A percentile compares a stretch with the other conserved stretches of the same genome.
Evolutionary conservation across 2,329 filamentous ascomycete genomes (phyloP).

Genomic region (Teratosphaeria pseudoeucalypti): DNA sequence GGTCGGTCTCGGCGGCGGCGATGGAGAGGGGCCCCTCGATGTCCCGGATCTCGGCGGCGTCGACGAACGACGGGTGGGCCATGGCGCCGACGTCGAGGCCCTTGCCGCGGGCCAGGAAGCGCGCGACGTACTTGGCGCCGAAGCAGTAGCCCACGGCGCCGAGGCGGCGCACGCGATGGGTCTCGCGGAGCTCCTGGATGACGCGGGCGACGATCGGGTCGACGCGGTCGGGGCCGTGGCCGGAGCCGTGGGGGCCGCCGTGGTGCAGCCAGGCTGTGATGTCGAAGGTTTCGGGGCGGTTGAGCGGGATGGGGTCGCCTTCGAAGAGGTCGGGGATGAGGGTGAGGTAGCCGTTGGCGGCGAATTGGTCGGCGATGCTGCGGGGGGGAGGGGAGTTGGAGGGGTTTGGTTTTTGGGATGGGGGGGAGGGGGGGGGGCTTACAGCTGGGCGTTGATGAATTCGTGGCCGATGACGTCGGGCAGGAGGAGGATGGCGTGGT

Average conservation of each 20-base stretch:
- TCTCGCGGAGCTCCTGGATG: slow-evolving; percentile 37
- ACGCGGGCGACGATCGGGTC: slow-evolving; percentile 44
- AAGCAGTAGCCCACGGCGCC: slow-evolving; percentile 39
- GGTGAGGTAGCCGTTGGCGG: slow-evolving; percentile 60
- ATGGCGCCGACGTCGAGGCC: slow-evolving; percentile 57
- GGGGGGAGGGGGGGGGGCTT: background rate
- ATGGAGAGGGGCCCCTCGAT: slow-evolving; percentile 50
- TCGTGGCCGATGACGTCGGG: slow-evolving; percentile 50
- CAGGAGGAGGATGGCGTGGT: slow-evolving; percentile 47
- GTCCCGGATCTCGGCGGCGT: slow-evolving; percentile 47
- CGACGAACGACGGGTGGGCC: slow-evolving; percentile 69
- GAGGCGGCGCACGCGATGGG: slow-evolving; percentile 38
- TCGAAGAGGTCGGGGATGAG: slow-evolving; percentile 63
- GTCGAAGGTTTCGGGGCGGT: slow-evolving; percentile 38
- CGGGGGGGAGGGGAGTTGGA: too few species aligned
- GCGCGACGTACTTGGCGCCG: slow-evolving; percentile 46
- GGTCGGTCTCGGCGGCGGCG: slow-evolving; percentile 53
- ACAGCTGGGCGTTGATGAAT: slow-evolving; percentile 41
- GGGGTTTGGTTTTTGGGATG: too few species aligned
- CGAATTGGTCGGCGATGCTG: slow-evolving; percentile 61
- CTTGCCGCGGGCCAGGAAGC: slow-evolving; percentile 49
- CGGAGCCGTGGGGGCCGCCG: slow-evolving; percentile 19
- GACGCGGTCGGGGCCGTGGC: slow-evolving; percentile 34
- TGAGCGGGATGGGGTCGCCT: slow-evolving; percentile 52
- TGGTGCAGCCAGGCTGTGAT: slow-evolving; percentile 40